Evolutionary conservation across 352 stramenopile genomes (phyloP), one percentile per base, ranked within the genome.

Genomic region (Phytophthora gonapodyides): DNA sequence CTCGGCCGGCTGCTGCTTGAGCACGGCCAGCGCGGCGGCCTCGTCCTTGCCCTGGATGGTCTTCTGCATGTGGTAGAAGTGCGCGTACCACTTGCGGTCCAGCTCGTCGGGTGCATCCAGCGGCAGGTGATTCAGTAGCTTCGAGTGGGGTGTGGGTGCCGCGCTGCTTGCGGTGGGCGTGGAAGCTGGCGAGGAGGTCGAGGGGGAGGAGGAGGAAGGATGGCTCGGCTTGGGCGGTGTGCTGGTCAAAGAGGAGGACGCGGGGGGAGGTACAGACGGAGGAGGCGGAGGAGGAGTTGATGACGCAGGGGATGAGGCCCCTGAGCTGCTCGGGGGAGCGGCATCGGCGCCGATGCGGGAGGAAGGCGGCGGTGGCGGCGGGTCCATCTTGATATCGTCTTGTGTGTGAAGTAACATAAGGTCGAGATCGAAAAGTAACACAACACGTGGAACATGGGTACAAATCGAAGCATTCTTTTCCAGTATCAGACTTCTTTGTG

Each of bases 21-120:
- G 62, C 3, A 91, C 70, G 15, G 67, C 71, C 12, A 94, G 65
- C 17, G 67, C 62, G 1, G 71, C 58, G 2, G 67, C 46, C 27
- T 92, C 80, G 66, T 93, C 82, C 45, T 91, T 91, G 51, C 75
- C 74, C 24, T 88, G 79, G 31, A 94, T 82, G 24, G 80, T 68
- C 61, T 93, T 94, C 45, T 93, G 86, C 76, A 93, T 87, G 62
- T 91, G 80, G 50, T 92, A 91, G 46, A 88, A 93, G 44, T 94
- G 86, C 38, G 82, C 83, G 40, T 89, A 92, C 86, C 86, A 95
- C 52, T 95, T 95, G 44, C 86, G 81, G 38, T 95, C 86, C 36
- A 93, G 58, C 41, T 95, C 86, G 24, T 95, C 86, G 0, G 86
- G 78, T 0, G 66, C 69, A 30, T 95, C 86, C n/a, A 93, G 71